Evolutionary conservation across 164 flowering plant genomes (phyloP).

Genomic region (Piper longum): DNA sequence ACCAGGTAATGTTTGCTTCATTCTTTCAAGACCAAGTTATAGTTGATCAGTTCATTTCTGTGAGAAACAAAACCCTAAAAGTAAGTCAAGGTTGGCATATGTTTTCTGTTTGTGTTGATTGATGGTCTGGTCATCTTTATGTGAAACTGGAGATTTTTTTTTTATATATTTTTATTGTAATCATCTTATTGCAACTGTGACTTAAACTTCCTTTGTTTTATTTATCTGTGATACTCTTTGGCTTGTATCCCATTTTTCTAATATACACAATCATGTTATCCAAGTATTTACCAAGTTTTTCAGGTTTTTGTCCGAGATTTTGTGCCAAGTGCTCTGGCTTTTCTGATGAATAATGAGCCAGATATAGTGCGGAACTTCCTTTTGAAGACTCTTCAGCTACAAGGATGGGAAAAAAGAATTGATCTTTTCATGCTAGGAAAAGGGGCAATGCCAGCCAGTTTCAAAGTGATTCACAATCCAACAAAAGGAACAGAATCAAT

Average conservation of each 20-base stretch:
- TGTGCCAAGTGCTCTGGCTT: conserved; percentile 27
- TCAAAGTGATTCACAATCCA: conserved; percentile 27
- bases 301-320: conserved; percentile 27
- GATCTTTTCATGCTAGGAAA: conserved; percentile 26
- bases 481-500: conserved; percentile 15
- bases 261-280: neutral
- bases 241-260: neutral
- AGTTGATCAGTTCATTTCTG: neutral
- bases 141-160: neutral
- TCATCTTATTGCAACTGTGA: neutral
- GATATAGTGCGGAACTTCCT: conserved; percentile 24
- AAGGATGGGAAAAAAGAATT: conserved; percentile 26
- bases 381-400: conserved; percentile 22
- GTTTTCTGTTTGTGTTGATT: neutral
- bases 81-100: neutral
- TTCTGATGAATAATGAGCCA: conserved; percentile 26
- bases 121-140: neutral
- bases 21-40: neutral
- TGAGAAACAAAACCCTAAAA: neutral
- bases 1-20: conserved; percentile 14
- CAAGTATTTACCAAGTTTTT: neutral
- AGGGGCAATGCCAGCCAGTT: conserved; percentile 29
- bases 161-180: neutral
- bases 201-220: too few species aligned
- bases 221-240: neutral